A percentile compares a stretch with the other conserved stretches of the same genome.
phyloP scores from a whole-genome alignment of 345 rosid genomes.

The Balakata baccata region DNA sequence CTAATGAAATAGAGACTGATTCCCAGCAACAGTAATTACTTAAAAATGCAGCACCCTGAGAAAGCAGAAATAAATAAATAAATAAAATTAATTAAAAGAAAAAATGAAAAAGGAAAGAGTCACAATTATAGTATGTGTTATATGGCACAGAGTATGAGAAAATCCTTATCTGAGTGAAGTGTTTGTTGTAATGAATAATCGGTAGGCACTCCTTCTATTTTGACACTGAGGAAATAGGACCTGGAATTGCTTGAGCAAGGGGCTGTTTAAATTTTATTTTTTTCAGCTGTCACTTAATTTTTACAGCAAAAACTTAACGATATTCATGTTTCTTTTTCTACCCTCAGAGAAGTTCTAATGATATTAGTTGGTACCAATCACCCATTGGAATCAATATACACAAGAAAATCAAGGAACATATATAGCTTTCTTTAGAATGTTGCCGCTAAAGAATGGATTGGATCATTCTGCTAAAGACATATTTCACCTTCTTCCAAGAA shows the following conservation, averaged over 20 bases:
- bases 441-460: no score
- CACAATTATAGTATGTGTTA: not conserved
- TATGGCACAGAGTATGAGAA: not conserved
- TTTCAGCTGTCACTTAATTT: not conserved
- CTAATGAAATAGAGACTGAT: constrained; percentile 70
- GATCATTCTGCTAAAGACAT: no score
- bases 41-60: not conserved
- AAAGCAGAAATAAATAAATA: no score
- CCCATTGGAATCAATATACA: no score
- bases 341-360: no score
- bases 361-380: no score
- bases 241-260: not conserved
- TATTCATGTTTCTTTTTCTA: no score
- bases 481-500: no score
- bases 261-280: not conserved
- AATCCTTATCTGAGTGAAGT: not conserved
- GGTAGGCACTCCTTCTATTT: not conserved
- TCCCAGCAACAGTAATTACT: constrained; percentile 34
- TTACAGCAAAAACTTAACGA: not conserved
- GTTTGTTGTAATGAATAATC: constrained; percentile 1
- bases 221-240: constrained; percentile 1
- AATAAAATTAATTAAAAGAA: no score
- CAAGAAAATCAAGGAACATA: no score
- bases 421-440: no score
- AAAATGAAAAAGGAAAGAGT: no score